A percentile compares a stretch with the other conserved stretches of the same genome.
phyloP scores from a whole-genome alignment of 1,284 basidiomycete species.

The Marasmius tenuissimus region DNA sequence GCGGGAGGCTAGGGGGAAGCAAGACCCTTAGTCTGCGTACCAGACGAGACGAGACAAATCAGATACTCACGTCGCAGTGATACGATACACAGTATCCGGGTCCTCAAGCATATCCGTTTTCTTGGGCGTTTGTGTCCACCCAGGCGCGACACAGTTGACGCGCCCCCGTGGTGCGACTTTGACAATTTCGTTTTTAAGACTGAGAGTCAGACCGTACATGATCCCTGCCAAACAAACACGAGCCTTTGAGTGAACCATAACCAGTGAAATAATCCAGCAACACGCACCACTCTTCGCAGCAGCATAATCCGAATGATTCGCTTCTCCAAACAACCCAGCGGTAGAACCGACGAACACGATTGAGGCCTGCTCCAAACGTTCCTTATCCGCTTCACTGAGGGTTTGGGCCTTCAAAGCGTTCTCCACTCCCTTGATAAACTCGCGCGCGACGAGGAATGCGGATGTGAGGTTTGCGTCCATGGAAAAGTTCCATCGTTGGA shows the following conservation, averaged over 20 bases:
- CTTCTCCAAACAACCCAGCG: constrained; percentile 73
- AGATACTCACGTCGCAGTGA: constrained; percentile 46
- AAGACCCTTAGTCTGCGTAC: not conserved
- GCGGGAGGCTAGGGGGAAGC: constrained; percentile 51
- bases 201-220: constrained; percentile 71
- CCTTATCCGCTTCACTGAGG: not conserved
- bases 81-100: constrained; percentile 39
- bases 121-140: constrained; percentile 59
- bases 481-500: constrained; percentile 65
- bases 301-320: constrained; percentile 64
- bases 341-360: constrained; percentile 71
- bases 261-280: not conserved
- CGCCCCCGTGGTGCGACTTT: constrained; percentile 67
- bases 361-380: constrained; percentile 42
- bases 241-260: not conserved
- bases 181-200: constrained; percentile 79
- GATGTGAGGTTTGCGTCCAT: constrained; percentile 66
- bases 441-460: constrained; percentile 64
- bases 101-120: constrained; percentile 45
- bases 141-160: constrained; percentile 72
- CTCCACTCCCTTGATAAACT: constrained; percentile 54
- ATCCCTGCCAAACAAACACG: constrained; percentile 41
- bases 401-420: constrained; percentile 37
- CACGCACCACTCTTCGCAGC: constrained; percentile 53
- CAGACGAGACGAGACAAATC: not conserved